A percentile compares a stretch with the other conserved stretches of the same genome.
Conservation (phyloP, 129 eudicot species). For the Escallonia rubra region DNA sequence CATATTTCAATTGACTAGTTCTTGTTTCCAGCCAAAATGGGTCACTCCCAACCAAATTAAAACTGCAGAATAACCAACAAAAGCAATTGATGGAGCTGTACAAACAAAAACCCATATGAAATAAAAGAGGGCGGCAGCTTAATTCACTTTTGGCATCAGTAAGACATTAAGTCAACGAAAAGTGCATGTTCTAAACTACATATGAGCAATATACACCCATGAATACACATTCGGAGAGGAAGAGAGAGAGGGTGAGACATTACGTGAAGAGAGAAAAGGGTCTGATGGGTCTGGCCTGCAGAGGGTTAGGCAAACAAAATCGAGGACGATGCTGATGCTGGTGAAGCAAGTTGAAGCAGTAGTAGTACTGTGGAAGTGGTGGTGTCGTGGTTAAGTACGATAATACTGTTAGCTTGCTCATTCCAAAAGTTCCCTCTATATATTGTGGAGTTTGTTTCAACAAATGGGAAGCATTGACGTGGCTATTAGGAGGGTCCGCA, state of each 20-base stretch:
- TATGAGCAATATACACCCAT: background rate
- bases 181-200: background rate
- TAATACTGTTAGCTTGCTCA: background rate
- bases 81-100: too few species aligned
- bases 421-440: background rate
- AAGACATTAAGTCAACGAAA: background rate
- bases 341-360: background rate
- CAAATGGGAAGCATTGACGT: too few species aligned
- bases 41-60: too few species aligned
- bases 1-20: too few species aligned
- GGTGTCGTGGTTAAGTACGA: background rate
- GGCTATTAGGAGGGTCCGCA: too few species aligned
- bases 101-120: too few species aligned
- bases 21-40: too few species aligned
- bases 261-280: conserved; percentile 8
- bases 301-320: background rate
- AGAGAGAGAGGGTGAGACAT: conserved; percentile 1
- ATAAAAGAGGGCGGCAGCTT: too few species aligned
- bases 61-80: too few species aligned
- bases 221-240: background rate
- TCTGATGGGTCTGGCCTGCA: background rate
- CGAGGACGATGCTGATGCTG: background rate
- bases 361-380: background rate
- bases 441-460: too few species aligned
- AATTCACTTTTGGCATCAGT: too few species aligned